These are phyloP conservation scores for Kwoniella dejecticola DNA, from an alignment of 768 basidiomycete species.

Conservation along the genomic window DNA sequence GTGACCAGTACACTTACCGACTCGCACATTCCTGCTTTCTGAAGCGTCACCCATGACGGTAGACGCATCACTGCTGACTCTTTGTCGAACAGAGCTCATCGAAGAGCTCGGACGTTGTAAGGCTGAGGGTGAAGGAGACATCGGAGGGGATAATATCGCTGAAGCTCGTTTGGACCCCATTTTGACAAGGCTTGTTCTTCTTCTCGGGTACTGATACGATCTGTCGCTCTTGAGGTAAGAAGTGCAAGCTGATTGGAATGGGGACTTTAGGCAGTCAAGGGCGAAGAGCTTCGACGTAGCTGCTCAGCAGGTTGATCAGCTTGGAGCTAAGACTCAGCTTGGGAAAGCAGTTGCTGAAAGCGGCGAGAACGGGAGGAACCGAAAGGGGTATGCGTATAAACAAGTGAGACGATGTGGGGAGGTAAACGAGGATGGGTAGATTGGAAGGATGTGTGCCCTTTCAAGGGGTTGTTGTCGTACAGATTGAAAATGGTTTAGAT, in stretches of 20 bases:
- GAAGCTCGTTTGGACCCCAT: conserved; percentile 11
- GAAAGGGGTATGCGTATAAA: not conserved
- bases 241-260: too few species aligned
- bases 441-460: not conserved
- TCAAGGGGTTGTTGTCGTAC: too few species aligned
- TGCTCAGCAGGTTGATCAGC: too few species aligned
- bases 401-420: not conserved
- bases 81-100: conserved; percentile 9
- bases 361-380: not conserved
- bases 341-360: not conserved
- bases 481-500: too few species aligned
- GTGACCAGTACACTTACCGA: conserved; percentile 44
- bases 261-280: too few species aligned
- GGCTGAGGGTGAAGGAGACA: conserved; percentile 28
- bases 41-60: conserved; percentile 7
- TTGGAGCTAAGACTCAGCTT: too few species aligned
- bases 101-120: conserved; percentile 31
- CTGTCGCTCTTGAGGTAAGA: too few species aligned
- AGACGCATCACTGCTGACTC: conserved; percentile 8
- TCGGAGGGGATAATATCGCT: conserved; percentile 4
- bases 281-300: too few species aligned
- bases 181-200: not conserved
- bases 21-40: conserved; percentile 38
- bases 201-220: too few species aligned
- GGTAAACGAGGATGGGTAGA: not conserved